phyloP scores from a whole-genome alignment of 164 flowering plant genomes.

The Echeveria elegans region DNA sequence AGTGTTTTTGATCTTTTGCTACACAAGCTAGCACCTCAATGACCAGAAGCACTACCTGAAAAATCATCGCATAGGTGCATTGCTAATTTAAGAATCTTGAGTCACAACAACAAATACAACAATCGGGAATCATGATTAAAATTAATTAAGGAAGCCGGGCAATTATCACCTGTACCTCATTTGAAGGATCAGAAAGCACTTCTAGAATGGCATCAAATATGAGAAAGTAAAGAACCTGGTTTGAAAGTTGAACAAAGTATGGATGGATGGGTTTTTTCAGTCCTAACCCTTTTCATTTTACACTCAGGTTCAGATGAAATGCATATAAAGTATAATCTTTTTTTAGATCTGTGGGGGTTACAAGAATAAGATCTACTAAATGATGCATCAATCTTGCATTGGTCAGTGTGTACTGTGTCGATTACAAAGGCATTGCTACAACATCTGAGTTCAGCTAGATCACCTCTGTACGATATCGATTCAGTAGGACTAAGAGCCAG shows the following conservation, averaged over 20 bases:
- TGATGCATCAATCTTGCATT: too few species aligned
- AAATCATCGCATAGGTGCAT: not conserved
- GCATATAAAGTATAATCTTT: too few species aligned
- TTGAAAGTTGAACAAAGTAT: slow-evolving; percentile 49
- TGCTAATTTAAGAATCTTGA: not conserved
- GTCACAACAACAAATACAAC: not conserved
- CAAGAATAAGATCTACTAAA: not conserved
- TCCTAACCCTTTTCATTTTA: not conserved
- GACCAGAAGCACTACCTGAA: slow-evolving; percentile 89
- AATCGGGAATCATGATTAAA: too few species aligned
- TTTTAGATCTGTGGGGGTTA: not conserved
- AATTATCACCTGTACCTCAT: slow-evolving; percentile 43
- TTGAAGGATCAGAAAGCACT: slow-evolving; percentile 83
- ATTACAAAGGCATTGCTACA: not conserved
- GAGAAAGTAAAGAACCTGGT: slow-evolving; percentile 13
- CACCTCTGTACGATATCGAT: slow-evolving; percentile 60
- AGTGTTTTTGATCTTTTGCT: slow-evolving; percentile 69
- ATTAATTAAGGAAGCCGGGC: not conserved
- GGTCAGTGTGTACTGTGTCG: not conserved
- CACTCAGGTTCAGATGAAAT: not conserved
- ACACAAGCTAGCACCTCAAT: slow-evolving; percentile 95
- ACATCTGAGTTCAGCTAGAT: slow-evolving; percentile 21
- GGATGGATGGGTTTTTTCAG: slow-evolving; percentile 6
- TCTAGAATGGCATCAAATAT: slow-evolving; percentile 72
- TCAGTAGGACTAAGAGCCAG: slow-evolving; percentile 80